phyloP scores from a whole-genome alignment of 1,139 yeast genomes.

The Protomyces inundatus region DNA sequence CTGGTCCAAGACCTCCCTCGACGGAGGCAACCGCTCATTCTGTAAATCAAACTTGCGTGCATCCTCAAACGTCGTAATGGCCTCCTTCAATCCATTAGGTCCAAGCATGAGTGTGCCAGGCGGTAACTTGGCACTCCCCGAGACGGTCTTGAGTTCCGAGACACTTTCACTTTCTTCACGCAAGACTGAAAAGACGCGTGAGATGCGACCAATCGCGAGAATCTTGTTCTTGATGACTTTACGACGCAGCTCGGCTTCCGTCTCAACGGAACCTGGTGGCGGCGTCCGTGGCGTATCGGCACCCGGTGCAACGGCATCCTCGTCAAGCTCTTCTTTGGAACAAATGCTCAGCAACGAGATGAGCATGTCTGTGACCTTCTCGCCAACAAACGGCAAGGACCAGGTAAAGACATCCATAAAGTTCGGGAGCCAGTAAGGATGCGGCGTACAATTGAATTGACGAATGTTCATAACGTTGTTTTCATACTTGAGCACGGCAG shows the following conservation, averaged over 20 bases:
- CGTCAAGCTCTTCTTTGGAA: conserved; percentile 89
- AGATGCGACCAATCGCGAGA: conserved; percentile 88
- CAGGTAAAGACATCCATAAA: conserved; percentile 97
- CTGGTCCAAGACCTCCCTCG: conserved; percentile 51
- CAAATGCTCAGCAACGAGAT: conserved; percentile 87
- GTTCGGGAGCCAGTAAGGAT: conserved; percentile 96
- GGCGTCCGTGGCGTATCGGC: conserved; percentile 29
- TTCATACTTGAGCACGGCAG: conserved; percentile 87
- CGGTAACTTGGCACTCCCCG: conserved; percentile 64
- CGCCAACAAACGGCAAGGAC: conserved; percentile 98
- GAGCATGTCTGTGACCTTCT: conserved; percentile 84
- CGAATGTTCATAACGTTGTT: conserved; percentile 85
- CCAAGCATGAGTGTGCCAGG: conserved; percentile 85
- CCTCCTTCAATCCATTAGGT: conserved; percentile 59
- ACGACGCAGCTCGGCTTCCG: conserved; percentile 43
- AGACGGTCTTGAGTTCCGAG: conserved; percentile 64
- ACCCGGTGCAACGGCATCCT: conserved; percentile 41
- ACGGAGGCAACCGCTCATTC: conserved; percentile 90
- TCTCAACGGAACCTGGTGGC: conserved; percentile 29
- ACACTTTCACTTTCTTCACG: conserved; percentile 89
- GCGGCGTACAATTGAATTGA: conserved; percentile 87
- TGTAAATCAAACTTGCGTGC: conserved; percentile 74
- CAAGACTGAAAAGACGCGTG: conserved; percentile 85
- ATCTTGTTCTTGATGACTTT: conserved; percentile 79
- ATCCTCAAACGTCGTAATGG: conserved; percentile 72